A percentile compares a stretch with the other conserved stretches of the same genome.
These are phyloP conservation scores for Sclerotinia borealis DNA, from an alignment of 2,329 filamentous ascomycete species.

Conservation along the genomic window DNA sequence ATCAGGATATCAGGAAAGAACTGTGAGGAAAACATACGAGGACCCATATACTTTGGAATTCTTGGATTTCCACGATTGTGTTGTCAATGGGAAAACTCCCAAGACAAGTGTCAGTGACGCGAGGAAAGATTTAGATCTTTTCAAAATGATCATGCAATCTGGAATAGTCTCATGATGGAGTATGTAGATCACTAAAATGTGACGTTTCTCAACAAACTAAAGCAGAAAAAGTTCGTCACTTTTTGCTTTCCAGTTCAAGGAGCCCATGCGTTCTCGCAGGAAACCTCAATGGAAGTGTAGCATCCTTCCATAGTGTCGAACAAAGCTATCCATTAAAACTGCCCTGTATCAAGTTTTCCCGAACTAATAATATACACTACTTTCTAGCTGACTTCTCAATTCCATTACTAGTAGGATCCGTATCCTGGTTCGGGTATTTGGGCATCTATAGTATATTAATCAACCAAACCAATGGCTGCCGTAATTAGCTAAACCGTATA, in stretches of 20 bases:
- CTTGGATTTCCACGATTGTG: conserved; percentile 30
- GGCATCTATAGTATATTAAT: neutral
- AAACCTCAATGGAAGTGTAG: neutral
- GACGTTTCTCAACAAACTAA: neutral
- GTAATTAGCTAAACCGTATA: neutral
- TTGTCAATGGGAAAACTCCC: conserved; percentile 24
- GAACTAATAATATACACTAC: neutral
- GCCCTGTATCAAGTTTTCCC: neutral
- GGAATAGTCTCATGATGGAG: neutral
- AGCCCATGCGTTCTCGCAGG: too few relatives aligned
- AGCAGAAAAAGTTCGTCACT: neutral
- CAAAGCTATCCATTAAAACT: neutral
- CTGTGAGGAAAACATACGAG: conserved; percentile 37
- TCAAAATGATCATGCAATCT: conserved; percentile 19
- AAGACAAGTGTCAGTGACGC: conserved; percentile 33
- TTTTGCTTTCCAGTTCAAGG: neutral
- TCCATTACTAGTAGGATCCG: neutral
- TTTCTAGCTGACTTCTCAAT: neutral
- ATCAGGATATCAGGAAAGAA: conserved; percentile 14
- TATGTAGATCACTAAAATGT: neutral
- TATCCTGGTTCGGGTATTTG: neutral
- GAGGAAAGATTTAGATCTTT: conserved; percentile 19
- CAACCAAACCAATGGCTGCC: neutral
- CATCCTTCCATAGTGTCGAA: neutral
- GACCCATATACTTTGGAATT: conserved; percentile 38